A percentile compares a stretch with the other conserved stretches of the same genome.
phyloP scores from a whole-genome alignment of 768 basidiomycete species.

The Leccinum barrowsii region DNA sequence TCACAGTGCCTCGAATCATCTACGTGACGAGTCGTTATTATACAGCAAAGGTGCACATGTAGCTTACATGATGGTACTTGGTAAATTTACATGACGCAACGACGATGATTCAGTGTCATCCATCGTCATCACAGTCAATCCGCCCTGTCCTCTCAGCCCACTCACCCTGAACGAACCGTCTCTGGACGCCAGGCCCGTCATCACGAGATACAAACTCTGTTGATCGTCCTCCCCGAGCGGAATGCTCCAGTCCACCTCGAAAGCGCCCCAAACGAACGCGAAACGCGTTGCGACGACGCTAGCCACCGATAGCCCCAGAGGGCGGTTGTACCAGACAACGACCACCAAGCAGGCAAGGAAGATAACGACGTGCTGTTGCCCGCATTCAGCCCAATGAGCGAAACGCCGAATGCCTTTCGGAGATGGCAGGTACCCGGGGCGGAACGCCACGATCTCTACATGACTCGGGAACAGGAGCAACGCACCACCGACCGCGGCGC shows the following conservation, averaged over 20 bases:
- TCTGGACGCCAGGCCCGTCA: constrained; percentile 15
- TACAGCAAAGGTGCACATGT: background rate
- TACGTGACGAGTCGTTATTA: too few relatives aligned
- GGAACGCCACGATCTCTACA: constrained; percentile 28
- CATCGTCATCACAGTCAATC: background rate
- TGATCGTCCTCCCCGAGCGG: constrained; percentile 32
- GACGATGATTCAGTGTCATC: background rate
- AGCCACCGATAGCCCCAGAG: constrained; percentile 21
- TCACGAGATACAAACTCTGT: constrained; percentile 34
- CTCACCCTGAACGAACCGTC: constrained; percentile 1
- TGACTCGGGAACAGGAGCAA: constrained; percentile 29
- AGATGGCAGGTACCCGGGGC: constrained; percentile 27
- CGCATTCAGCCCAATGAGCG: constrained; percentile 36
- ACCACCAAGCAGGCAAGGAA: constrained; percentile 25
- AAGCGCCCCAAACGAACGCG: constrained; percentile 28
- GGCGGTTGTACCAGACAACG: constrained; percentile 17
- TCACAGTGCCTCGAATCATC: too few relatives aligned
- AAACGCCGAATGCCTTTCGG: constrained; percentile 35
- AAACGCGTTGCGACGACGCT: constrained; percentile 18
- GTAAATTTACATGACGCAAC: background rate
- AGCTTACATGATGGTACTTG: background rate
- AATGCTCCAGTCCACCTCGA: constrained; percentile 20
- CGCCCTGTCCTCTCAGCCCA: background rate
- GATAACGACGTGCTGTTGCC: constrained; percentile 32
- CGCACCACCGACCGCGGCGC: constrained; percentile 31